Base-by-base conservation (phyloP, 2,329 filamentous ascomycete species). In the Penicillium sp. region DNA sequence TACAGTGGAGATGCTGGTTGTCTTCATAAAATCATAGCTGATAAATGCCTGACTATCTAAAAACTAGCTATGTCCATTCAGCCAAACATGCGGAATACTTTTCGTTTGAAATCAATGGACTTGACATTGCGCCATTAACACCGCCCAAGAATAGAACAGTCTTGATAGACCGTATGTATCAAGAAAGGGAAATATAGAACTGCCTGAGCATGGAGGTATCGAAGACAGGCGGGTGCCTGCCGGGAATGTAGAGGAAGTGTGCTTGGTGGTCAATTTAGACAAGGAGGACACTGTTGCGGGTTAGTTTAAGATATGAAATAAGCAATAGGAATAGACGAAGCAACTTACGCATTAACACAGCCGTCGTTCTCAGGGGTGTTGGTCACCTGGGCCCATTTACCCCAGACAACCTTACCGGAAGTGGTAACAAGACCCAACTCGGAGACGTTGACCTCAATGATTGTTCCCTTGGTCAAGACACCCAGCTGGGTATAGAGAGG, bases 341-440 rank as follows among this genome's bases (percentile, higher is more conserved):
- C 10, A 39, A 61, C 60, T 55, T 37, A 60, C 55, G 58, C 62
- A 54, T 65, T 55, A 9, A 55, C 52, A 55, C 52, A 55, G n/a
- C 52, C 52, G n/a, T 55, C 52, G 34, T 55, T 55, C 47, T 55
- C 52, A 25, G 52, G 52, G 9, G 52, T 55, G 52, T 55, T 77
- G 49, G 74, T 82, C 48, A 90, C 81, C 74, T 91, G 88, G 8
- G 89, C 89, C 77, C 87, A 94, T 63, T 90, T 82, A 64, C 90
- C 91, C 92, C 92, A 97, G 7, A 93, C 90, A 9, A 96, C 90
- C 78, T 97, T 97, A 60, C 94, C 94, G 59, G 86, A 87, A 2
- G 92, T 88, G 3, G 94, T 97, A 16, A 95, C 91, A 58, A 97
- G 79, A 60, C 94, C 94, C 60, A 97, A 76, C 72, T 99, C 94